Evolutionary conservation across 345 rosid species (phyloP).

Genomic region (Kernera saxatilis): DNA sequence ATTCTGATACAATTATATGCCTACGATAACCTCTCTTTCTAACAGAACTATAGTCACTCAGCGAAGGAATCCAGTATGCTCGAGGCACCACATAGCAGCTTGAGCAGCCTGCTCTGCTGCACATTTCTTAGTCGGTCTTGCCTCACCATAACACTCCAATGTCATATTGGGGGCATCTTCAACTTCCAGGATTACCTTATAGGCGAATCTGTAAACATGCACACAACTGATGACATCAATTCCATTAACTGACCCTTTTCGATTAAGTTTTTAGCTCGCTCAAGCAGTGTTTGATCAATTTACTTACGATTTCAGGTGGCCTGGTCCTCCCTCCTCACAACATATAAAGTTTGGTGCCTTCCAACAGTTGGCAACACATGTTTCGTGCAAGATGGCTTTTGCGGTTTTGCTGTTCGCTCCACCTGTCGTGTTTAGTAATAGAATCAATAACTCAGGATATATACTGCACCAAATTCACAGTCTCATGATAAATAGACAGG

Average conservation of each 20-base stretch:
- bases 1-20: background rate
- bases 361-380: slow-evolving; percentile 67
- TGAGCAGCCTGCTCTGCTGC: slow-evolving; percentile 84
- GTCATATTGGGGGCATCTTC: slow-evolving; percentile 43
- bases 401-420: slow-evolving; percentile 39
- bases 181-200: slow-evolving; percentile 51
- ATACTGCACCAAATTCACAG: background rate
- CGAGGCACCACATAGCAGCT: slow-evolving; percentile 72
- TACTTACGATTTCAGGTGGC: slow-evolving; percentile 74
- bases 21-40: background rate
- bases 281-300: background rate
- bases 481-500: background rate
- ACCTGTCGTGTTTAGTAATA: slow-evolving; percentile 30
- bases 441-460: slow-evolving; percentile 1
- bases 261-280: background rate
- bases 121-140: slow-evolving; percentile 56
- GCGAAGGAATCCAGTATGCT: slow-evolving; percentile 40
- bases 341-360: slow-evolving; percentile 65
- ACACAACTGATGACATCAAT: background rate
- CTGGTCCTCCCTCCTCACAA: slow-evolving; percentile 64
- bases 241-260: background rate
- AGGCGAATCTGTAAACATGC: slow-evolving; percentile 52
- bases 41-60: background rate
- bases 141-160: slow-evolving; percentile 52
- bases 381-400: slow-evolving; percentile 54